Conservation (phyloP, 2,329 filamentous ascomycete genomes). For the Gnomoniopsis smithogilvyi region DNA sequence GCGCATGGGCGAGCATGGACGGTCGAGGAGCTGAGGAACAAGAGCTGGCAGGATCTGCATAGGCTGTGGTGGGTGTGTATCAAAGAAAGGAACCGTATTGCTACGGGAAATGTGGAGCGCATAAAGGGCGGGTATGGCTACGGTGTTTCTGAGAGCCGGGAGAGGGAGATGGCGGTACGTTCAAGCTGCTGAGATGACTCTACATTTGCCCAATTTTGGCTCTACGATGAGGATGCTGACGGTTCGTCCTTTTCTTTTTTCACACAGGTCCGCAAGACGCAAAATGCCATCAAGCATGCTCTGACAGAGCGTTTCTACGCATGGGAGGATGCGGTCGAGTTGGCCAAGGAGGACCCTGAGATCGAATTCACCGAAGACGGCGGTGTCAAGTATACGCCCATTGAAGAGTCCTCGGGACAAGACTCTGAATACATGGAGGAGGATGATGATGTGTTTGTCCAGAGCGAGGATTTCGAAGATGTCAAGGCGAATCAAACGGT, state of each 20-base stretch:
- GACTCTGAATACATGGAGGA: slow-evolving; percentile 15
- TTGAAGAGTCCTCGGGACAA: slow-evolving; percentile 32
- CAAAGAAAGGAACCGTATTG: slow-evolving; percentile 84
- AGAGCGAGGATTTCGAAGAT: neutral
- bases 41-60: slow-evolving; percentile 93
- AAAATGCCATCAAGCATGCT: slow-evolving; percentile 77
- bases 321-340: slow-evolving; percentile 71
- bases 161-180: slow-evolving; percentile 66
- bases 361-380: slow-evolving; percentile 42
- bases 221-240: slow-evolving; percentile 8
- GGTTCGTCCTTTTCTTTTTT: slow-evolving; percentile 8
- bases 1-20: slow-evolving; percentile 81
- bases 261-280: slow-evolving; percentile 73
- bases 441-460: neutral
- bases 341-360: slow-evolving; percentile 65
- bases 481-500: slow-evolving; percentile 16
- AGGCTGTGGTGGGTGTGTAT: slow-evolving; percentile 91
- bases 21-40: slow-evolving; percentile 78
- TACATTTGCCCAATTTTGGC: neutral
- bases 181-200: neutral
- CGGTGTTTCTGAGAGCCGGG: slow-evolving; percentile 64
- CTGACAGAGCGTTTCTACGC: slow-evolving; percentile 86
- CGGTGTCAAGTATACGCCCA: neutral
- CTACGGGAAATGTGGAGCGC: slow-evolving; percentile 73
- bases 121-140: slow-evolving; percentile 66